Evolutionary conservation across 306 rosid species (phyloP).

Genomic region (Elaeagnus macrophylla): DNA sequence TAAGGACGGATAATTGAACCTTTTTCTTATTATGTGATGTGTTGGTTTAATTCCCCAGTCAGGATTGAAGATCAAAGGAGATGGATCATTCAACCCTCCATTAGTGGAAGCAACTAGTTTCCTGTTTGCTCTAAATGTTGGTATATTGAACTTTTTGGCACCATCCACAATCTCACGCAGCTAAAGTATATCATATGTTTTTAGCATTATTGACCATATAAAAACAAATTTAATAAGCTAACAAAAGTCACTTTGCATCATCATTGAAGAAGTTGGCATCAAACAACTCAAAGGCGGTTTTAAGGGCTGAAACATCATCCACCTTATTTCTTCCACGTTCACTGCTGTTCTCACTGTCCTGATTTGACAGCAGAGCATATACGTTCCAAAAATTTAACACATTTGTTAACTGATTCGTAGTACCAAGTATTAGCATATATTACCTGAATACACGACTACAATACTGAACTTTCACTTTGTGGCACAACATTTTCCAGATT

Average conservation of each 20-base stretch:
- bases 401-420: too few species aligned
- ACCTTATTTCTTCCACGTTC: conserved; percentile 12
- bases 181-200: too few species aligned
- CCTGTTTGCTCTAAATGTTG: conserved; percentile 43
- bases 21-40: conserved; percentile 22
- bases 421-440: background rate
- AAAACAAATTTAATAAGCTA: too few species aligned
- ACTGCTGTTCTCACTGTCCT: conserved; percentile 40
- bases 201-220: too few species aligned
- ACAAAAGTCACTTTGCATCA: conserved; percentile 32
- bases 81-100: conserved; percentile 58
- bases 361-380: conserved; percentile 10
- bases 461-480: conserved; percentile 38
- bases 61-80: conserved; percentile 50
- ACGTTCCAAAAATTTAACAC: too few species aligned
- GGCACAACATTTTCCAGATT: conserved; percentile 30
- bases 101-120: conserved; percentile 49
- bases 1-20: conserved; percentile 38
- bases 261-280: conserved; percentile 58
- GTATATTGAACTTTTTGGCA: conserved; percentile 40
- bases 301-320: conserved; percentile 23
- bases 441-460: conserved; percentile 9
- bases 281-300: conserved; percentile 38
- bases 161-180: conserved; percentile 42
- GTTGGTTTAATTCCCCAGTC: conserved; percentile 30